A percentile compares a stretch with the other conserved stretches of the same genome.
Evolutionary conservation across 129 eudicot species (phyloP).

Genomic region (Erigeron canadensis): DNA sequence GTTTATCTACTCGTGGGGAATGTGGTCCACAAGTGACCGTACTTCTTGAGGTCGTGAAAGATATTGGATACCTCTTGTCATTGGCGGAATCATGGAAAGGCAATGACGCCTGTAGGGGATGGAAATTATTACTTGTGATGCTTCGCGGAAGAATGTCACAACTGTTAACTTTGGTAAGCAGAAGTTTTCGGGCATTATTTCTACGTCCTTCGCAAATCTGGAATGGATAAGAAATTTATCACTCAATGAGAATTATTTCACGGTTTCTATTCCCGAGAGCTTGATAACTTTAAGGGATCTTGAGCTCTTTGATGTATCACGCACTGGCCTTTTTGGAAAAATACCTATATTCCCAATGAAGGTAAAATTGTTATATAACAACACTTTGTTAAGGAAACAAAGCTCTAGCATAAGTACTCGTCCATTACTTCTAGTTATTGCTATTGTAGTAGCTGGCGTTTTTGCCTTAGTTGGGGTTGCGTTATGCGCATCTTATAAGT

Average conservation of each 20-base stretch:
- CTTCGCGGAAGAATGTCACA: not conserved
- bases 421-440: conserved; percentile 33
- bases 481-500: conserved; percentile 40
- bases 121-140: not conserved
- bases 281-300: too few species aligned
- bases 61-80: not conserved
- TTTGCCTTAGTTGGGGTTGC: conserved; percentile 37
- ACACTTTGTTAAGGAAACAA: not conserved
- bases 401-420: too few species aligned
- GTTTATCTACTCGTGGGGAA: not conserved
- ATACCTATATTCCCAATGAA: not conserved
- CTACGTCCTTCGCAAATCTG: conserved; percentile 2
- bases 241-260: conserved; percentile 7
- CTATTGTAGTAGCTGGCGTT: conserved; percentile 35
- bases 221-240: not conserved
- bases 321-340: not conserved
- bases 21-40: too few species aligned
- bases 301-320: conserved; percentile 27
- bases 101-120: not conserved
- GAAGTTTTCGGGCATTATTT: not conserved
- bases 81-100: not conserved
- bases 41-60: not conserved
- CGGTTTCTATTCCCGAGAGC: too few species aligned
- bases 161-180: too few species aligned
- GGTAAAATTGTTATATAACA: conserved; percentile 5